Evolutionary conservation across 176 grass and related monocot genomes (phyloP), one percentile per base, ranked within the genome.

Genomic region (Urochloa ruziziensis): DNA sequence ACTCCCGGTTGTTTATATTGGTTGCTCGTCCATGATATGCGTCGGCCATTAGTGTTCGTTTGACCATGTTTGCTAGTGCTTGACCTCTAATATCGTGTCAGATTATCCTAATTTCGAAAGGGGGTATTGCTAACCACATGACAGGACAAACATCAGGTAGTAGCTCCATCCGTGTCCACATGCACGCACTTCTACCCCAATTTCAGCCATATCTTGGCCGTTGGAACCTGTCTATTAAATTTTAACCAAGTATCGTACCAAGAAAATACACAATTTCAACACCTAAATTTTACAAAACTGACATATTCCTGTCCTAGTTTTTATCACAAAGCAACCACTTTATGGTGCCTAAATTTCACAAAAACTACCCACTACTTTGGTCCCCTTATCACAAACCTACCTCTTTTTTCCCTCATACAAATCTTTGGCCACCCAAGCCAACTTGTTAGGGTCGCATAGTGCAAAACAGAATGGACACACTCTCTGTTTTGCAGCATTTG

Each of bases 21-120:
- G 13, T 33, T 5, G 24, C n/a, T 25, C 8, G 15, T 67, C 29
- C 53, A 81, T 24, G 16, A 57, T 43, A 39, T 14, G 72, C 36
- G 25, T 60, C 68, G 68, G 7, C 44, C 82, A 84, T 69, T 61
- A 43, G 67, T 60, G 74, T 73, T 57, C 42, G 7, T 73, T 90
- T 90, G 88, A 83, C 84, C 84, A 65, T 83, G 84, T 79, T 73
- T 83, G 58, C 62, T 40, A 25, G 58, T 18, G 48, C 40, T 90
- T 86, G 88, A 79, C 79, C 48, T 67, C 74, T 74, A 86, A 79
- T 74, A 42, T 25, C 42, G 61, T 79, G 84, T 79, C 58, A 74
- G 42, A 43, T 47, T 51, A 64, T 64, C n/a, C n/a, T 29, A 32
- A 72, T 57, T 53, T 21, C n/a, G 47, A 42, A 33, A 2, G 19